Evolutionary conservation across 2,329 filamentous ascomycete species (phyloP).

Genomic region (Biscogniauxia mediterranea): DNA sequence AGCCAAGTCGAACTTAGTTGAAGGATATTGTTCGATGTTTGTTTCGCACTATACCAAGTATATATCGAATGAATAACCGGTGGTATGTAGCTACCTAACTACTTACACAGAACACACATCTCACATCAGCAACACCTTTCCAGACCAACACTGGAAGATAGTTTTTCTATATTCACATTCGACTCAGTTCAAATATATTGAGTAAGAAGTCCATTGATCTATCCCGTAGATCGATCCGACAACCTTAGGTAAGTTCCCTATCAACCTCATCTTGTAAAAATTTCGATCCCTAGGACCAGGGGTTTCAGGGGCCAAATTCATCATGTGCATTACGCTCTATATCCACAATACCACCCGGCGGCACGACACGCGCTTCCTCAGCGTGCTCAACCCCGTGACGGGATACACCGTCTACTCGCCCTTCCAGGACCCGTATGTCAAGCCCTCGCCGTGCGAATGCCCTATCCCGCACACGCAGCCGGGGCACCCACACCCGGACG

Average conservation of each 20-base stretch:
- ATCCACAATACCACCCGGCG: conserved; percentile 15
- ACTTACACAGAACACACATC: too few relatives aligned
- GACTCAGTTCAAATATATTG: too few relatives aligned
- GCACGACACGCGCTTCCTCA: conserved; percentile 18
- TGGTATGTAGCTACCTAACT: background rate
- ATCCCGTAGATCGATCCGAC: too few relatives aligned
- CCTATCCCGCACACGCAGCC: background rate
- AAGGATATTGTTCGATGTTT: background rate
- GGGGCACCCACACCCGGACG: too few relatives aligned
- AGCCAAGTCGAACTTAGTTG: background rate
- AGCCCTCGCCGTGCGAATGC: conserved; percentile 3
- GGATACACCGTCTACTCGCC: conserved; percentile 19
- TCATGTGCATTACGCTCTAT: conserved; percentile 16
- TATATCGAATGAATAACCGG: background rate
- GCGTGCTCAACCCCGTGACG: conserved; percentile 18
- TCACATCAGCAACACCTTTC: too few relatives aligned
- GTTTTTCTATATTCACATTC: too few relatives aligned
- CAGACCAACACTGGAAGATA: too few relatives aligned
- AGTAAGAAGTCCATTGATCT: too few relatives aligned
- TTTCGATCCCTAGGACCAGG: background rate
- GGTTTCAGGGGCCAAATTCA: background rate
- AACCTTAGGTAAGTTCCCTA: too few relatives aligned
- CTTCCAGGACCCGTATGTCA: conserved; percentile 13
- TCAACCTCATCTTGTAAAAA: too few relatives aligned
- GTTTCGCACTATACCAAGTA: background rate